Evolutionary conservation across 164 flowering plant genomes (phyloP).

Genomic region (Stephania japonica): DNA sequence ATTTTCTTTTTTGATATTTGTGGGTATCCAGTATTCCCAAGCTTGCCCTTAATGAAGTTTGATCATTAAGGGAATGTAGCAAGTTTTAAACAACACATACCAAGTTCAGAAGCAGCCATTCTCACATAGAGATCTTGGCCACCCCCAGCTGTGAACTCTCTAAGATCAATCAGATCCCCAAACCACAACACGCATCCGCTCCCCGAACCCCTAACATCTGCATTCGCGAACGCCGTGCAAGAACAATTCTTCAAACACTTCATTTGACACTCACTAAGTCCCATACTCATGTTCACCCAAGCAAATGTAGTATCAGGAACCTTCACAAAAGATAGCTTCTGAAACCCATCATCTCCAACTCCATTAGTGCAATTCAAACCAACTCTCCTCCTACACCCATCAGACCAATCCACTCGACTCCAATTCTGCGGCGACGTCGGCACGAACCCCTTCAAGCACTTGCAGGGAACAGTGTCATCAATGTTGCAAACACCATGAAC

Average conservation of each 20-base stretch:
- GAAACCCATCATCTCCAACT: neutral
- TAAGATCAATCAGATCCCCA: conserved; percentile 21
- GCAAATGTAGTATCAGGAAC: conserved; percentile 24
- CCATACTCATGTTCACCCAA: conserved; percentile 18
- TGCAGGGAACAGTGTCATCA: neutral
- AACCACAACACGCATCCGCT: conserved; percentile 30
- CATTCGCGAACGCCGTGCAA: conserved; percentile 29
- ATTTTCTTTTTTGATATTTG: too few species aligned
- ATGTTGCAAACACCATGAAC: conserved; percentile 7
- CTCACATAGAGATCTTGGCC: conserved; percentile 24
- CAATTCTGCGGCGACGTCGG: conserved; percentile 7
- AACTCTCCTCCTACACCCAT: conserved; percentile 17
- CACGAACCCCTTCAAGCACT: conserved; percentile 13
- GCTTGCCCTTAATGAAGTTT: too few species aligned
- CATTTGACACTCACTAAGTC: conserved; percentile 18
- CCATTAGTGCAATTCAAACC: conserved; percentile 6
- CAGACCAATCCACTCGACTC: conserved; percentile 8
- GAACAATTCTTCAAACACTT: conserved; percentile 27
- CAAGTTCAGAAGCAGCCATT: conserved; percentile 22
- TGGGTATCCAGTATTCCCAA: too few species aligned
- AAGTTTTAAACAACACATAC: conserved; percentile 9
- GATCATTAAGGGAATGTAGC: too few species aligned
- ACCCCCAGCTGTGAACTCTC: neutral
- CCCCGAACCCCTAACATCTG: conserved; percentile 10
- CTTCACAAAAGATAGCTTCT: conserved; percentile 15